These are phyloP conservation scores for Cutaneotrichosporon sp. DNA, from an alignment of 1,284 basidiomycete species.

Conservation along the genomic window DNA sequence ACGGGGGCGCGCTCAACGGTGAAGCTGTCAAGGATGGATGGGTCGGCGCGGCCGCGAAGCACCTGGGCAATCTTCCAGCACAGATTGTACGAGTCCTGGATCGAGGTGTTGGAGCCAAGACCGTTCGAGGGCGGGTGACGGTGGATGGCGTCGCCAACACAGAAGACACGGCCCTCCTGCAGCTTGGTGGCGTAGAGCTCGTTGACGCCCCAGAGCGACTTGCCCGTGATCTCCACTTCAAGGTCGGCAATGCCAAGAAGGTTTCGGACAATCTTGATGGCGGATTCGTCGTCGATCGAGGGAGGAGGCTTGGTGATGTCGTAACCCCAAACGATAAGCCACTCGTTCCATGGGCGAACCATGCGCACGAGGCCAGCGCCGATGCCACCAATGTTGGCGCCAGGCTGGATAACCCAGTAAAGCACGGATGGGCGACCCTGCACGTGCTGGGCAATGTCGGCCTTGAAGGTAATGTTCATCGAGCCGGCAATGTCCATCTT, in stretches of 20 bases:
- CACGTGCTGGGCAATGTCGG: conserved; percentile 10
- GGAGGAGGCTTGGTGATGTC: conserved; percentile 13
- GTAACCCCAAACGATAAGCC: conserved; percentile 16
- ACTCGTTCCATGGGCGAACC: conserved; percentile 19
- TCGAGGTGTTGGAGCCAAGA: conserved; percentile 16
- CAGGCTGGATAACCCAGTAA: conserved; percentile 20
- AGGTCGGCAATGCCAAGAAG: conserved; percentile 17
- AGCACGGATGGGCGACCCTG: conserved; percentile 11
- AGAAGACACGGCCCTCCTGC: conserved; percentile 15
- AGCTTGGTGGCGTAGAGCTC: conserved; percentile 14
- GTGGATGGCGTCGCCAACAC: conserved; percentile 17
- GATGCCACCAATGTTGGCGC: conserved; percentile 15
- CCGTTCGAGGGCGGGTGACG: conserved; percentile 18
- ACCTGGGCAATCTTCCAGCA: conserved; percentile 16
- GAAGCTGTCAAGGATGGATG: conserved; percentile 14
- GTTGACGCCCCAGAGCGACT: conserved; percentile 18
- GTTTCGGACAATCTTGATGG: conserved; percentile 10
- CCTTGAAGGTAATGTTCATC: conserved; percentile 21
- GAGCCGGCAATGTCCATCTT: conserved; percentile 18
- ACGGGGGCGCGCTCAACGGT: conserved; percentile 12
- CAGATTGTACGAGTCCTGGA: conserved; percentile 19
- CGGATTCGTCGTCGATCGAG: conserved; percentile 9
- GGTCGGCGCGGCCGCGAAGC: conserved; percentile 6
- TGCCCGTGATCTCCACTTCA: conserved; percentile 16
- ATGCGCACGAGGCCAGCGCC: conserved; percentile 17